Evolutionary conservation across 2,329 filamentous ascomycete genomes (phyloP), one percentile per base, ranked within the genome.

Genomic region (Passalora sequoiae): DNA sequence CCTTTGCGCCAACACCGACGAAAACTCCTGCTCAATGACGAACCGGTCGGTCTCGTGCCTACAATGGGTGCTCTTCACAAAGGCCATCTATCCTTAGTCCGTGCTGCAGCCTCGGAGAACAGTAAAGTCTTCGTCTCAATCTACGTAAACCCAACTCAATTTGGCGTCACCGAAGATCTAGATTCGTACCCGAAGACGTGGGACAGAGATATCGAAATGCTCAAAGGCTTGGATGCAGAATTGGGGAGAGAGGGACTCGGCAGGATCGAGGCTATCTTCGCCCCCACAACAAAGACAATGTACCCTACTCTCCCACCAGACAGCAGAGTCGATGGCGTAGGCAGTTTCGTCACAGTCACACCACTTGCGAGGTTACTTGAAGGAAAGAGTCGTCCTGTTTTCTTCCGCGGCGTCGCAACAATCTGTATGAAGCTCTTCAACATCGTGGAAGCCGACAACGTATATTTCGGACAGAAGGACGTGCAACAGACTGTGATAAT

Each of bases 61-160:
- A 98, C 92, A 22, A 97, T 98, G 92, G 92, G 92, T 50, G 92
- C 92, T 38, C 76, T 98, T n/a, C 92, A 98, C 66, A 78, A 81
- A 43, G 92, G 92, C 29, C 92, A 98, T 68, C 69, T 95, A 39
- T 85, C 86, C 3, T 77, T 98, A 16, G 84, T 95, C 59, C 84
- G 87, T 46, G 78, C 82, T 56, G 92, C 92, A 3, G 89, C 89
- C 1, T 72, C 75, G 36, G 87, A 94, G 58, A 92, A 89, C 68
- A 84, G 86, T 53, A 78, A 89, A 56, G 86, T 97, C 44, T 82
- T 96, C 49, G 86, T 98, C 43, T 89, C 84, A 62, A 83, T 97
- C 56, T 98, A 91, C 66, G 86, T 98, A 60, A 98, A 98, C 66
- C 92, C 92, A 3, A 92, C 92, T 1, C 92, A 98, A 67, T 98